phyloP scores from a whole-genome alignment of 768 basidiomycete species.

The Leccinum uliginosum region DNA sequence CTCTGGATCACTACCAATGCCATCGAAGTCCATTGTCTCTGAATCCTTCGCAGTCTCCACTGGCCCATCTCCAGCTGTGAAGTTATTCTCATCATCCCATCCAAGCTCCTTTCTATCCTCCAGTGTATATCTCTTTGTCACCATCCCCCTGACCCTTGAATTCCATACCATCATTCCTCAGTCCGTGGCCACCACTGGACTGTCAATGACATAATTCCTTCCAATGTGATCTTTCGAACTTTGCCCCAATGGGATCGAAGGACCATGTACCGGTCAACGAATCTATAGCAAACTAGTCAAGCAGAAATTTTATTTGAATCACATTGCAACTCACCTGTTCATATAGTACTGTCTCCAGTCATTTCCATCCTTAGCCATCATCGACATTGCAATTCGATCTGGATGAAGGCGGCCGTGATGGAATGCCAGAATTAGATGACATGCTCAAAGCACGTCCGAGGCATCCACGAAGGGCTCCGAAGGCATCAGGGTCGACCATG shows the following conservation, averaged over 20 bases:
- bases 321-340: no score
- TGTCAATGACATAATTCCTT: background rate
- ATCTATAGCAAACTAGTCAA: background rate
- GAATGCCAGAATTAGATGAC: no score
- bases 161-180: background rate
- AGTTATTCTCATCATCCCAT: background rate
- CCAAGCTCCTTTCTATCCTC: background rate
- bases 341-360: no score
- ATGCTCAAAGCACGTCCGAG: no score
- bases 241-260: background rate
- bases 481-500: no score
- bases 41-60: background rate
- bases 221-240: background rate
- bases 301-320: background rate
- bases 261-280: background rate
- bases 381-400: no score
- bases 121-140: background rate
- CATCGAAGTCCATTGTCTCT: background rate
- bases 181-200: background rate
- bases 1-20: background rate
- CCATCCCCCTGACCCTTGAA: background rate
- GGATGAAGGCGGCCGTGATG: no score
- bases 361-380: no score
- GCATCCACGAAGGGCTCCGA: no score
- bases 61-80: background rate